Percentiles rank a stretch among this genome's conserved stretches.
Conservation (phyloP, 1,284 basidiomycete genomes). For the Tylopilus orsonianus region DNA sequence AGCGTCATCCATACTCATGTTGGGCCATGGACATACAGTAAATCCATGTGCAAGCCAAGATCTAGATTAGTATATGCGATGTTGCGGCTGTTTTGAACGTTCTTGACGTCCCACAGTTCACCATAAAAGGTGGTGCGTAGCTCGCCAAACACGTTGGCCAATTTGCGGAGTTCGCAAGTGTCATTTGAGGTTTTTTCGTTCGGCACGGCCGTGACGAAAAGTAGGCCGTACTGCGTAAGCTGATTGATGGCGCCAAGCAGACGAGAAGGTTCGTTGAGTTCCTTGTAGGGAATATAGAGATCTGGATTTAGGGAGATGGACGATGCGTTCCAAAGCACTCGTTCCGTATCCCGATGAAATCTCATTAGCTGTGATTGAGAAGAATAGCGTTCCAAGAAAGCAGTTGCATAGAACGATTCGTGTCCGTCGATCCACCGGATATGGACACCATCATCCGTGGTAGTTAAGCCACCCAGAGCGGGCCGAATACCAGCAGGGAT, state of each 20-base stretch:
- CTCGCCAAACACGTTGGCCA: conserved; percentile 71
- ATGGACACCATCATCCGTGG: conserved; percentile 42
- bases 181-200: conserved; percentile 52
- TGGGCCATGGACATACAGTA: conserved; percentile 58
- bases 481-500: conserved; percentile 45
- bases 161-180: conserved; percentile 62
- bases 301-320: conserved; percentile 36
- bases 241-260: conserved; percentile 56
- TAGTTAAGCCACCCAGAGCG: conserved; percentile 37
- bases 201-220: conserved; percentile 62
- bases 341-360: conserved; percentile 43
- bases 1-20: background rate
- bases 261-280: conserved; percentile 41
- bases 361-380: conserved; percentile 29
- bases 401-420: conserved; percentile 47
- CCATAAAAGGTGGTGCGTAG: conserved; percentile 92
- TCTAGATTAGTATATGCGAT: conserved; percentile 95
- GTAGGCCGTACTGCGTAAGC: conserved; percentile 52
- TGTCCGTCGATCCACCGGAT: conserved; percentile 64
- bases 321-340: conserved; percentile 38
- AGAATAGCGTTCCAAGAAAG: conserved; percentile 53
- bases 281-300: conserved; percentile 54
- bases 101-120: conserved; percentile 86
- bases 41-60: conserved; percentile 90
- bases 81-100: conserved; percentile 74